Evolutionary conservation across 306 rosid species (phyloP), one percentile per base, ranked within the genome.

Genomic region (Fragaria vesca): DNA sequence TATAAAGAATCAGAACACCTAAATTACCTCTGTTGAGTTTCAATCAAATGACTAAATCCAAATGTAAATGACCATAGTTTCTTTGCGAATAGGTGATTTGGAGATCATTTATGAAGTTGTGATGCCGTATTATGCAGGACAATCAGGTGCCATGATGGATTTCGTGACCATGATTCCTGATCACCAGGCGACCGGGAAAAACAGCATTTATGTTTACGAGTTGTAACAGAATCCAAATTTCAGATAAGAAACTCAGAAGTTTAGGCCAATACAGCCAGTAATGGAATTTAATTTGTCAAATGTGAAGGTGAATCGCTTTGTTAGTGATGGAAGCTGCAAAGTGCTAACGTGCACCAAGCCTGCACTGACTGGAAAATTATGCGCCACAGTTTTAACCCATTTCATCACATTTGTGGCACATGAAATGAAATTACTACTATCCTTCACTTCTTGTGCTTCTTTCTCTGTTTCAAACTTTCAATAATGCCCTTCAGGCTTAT

Each of bases 331-430:
- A 32, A 62, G n/a, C 68, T n/a, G 40, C 42, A 71, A 28, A 20
- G 26, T 16, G 61, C 47, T 11, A 51, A 52, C 48, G 48, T 72
- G 76, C 66, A 36, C 5, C 15, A 17, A 50, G 62, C 9, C 12
- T 46, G 45, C 78, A 62, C 58, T 42, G 30, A 45, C 62, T 45
- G 78, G 71, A 46, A 75, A 60, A 46, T 12, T 10, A 10, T 5
- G 5, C 10, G 47, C 60, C 78, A 5, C 78, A 62, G 17, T 5
- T 6, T 6, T 5, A 38, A 16, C 17, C 43, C 10, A 26, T 4
- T 15, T 26, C 58, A 28, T 61, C 70, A 61, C 28, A 8, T 51
- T 32, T 51, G 46, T 2, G 76, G 16, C 55, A 43, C 58, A 72
- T 18, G 10, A 71, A 30, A 12, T 51, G 32, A 21, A 71, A 30